phyloP scores from a whole-genome alignment of 768 basidiomycete species.

The Psilocybe cyanescens region DNA sequence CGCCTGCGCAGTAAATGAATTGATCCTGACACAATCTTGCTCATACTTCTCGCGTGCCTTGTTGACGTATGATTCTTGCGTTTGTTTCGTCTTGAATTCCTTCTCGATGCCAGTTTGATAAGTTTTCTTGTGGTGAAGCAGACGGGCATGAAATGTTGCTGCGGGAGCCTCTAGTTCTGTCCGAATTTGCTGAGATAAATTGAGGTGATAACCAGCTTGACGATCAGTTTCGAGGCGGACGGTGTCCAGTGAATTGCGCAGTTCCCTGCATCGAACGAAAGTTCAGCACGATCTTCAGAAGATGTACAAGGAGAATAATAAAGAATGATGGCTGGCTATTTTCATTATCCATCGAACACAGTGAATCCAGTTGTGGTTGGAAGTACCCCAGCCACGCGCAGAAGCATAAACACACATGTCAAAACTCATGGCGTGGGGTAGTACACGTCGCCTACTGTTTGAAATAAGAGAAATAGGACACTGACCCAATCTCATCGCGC shows the following conservation, averaged over 20 bases:
- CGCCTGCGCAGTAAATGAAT: slow-evolving; percentile 90
- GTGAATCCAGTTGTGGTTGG: neutral
- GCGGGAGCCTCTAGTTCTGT: slow-evolving; percentile 74
- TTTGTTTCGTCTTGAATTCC: slow-evolving; percentile 86
- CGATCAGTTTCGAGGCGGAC: slow-evolving; percentile 83
- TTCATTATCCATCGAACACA: neutral
- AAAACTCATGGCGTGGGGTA: slow-evolving; percentile 6
- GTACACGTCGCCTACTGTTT: neutral
- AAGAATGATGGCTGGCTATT: neutral
- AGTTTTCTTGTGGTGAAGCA: slow-evolving; percentile 73
- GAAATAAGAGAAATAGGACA: slow-evolving; percentile 18
- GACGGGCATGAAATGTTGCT: slow-evolving; percentile 60
- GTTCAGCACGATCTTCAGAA: neutral
- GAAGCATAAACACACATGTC: neutral
- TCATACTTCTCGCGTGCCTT: slow-evolving; percentile 96
- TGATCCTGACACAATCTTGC: slow-evolving; percentile 89
- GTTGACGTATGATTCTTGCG: slow-evolving; percentile 82
- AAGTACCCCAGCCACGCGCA: neutral
- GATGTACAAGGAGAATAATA: neutral
- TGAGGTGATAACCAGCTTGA: slow-evolving; percentile 73
- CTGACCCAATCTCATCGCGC: slow-evolving; percentile 92
- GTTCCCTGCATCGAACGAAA: slow-evolving; percentile 58
- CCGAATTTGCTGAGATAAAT: slow-evolving; percentile 76
- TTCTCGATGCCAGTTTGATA: slow-evolving; percentile 85
- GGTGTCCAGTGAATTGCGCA: slow-evolving; percentile 80